Conservation (phyloP, 2,329 filamentous ascomycete species). For the Chaetothyriales sp. region DNA sequence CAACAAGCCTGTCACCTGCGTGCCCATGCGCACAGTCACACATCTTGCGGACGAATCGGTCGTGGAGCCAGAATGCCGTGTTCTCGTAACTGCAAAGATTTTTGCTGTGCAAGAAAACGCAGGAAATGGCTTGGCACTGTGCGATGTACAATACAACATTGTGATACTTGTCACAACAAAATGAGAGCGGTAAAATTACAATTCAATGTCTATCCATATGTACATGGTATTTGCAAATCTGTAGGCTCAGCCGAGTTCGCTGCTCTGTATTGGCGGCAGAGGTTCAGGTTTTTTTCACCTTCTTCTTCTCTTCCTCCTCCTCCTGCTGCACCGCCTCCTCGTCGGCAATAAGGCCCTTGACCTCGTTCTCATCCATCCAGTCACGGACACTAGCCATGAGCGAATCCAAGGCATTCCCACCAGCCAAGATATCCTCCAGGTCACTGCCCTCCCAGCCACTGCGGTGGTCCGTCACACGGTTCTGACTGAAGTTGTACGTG, state of each 20-base stretch:
- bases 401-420: slow-evolving; percentile 54
- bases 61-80: not conserved
- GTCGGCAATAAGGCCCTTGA: slow-evolving; percentile 52
- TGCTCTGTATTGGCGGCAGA: no score
- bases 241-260: no score
- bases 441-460: slow-evolving; percentile 67
- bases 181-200: no score
- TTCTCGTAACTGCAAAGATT: not conserved
- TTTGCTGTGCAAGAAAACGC: not conserved
- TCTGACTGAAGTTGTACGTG: slow-evolving; percentile 70
- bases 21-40: not conserved
- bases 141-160: not conserved
- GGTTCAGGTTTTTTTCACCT: slow-evolving; percentile 1
- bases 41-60: not conserved
- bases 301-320: slow-evolving; percentile 35
- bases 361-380: slow-evolving; percentile 62
- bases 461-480: slow-evolving; percentile 77
- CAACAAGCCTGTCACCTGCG: not conserved
- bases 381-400: slow-evolving; percentile 63
- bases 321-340: no score
- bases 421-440: slow-evolving; percentile 62
- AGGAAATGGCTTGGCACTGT: not conserved
- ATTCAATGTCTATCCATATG: no score
- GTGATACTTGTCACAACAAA: no score
- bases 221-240: no score